A percentile compares a stretch with the other conserved stretches of the same genome.
These are phyloP conservation scores for Ophiocordyceps camponoti-rufipedis DNA, from an alignment of 2,329 filamentous ascomycete species.

Conservation along the genomic window DNA sequence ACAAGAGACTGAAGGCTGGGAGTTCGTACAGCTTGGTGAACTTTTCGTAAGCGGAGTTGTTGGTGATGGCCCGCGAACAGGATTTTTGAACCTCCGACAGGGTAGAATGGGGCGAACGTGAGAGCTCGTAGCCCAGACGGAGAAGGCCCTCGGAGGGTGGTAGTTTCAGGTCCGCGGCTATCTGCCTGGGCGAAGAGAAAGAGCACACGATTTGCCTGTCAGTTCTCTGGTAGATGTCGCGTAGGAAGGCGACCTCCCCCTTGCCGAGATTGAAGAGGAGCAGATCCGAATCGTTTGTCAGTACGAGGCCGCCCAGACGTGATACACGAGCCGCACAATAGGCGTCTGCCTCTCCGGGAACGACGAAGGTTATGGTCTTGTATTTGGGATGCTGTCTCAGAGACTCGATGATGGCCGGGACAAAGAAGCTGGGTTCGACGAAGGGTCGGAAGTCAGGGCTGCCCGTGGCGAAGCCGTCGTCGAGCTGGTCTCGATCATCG, in stretches of 20 bases:
- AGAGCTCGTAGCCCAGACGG: constrained; percentile 18
- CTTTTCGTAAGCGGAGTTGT: constrained; percentile 8
- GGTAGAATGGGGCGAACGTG: constrained; percentile 9
- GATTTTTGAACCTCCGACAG: constrained; percentile 12
- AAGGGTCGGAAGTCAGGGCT: constrained; percentile 12
- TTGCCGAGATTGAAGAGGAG: constrained; percentile 53
- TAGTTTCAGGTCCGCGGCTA: constrained; percentile 24
- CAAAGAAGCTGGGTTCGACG: constrained; percentile 49
- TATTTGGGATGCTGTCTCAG: constrained; percentile 30
- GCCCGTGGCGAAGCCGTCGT: constrained; percentile 9
- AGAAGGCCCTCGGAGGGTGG: constrained; percentile 9
- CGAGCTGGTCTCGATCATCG: constrained; percentile 2
- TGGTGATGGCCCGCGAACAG: constrained; percentile 7
- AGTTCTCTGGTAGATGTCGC: constrained; percentile 32
- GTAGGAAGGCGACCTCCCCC: constrained; percentile 50
- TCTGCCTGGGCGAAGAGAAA: constrained; percentile 16
- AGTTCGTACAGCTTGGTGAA: constrained; percentile 16
- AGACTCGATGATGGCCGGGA: constrained; percentile 58
- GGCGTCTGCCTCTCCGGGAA: constrained; percentile 70
- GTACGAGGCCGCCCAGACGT: constrained; percentile 32
- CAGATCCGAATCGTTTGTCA: constrained; percentile 82
- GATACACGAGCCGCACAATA: constrained; percentile 54
- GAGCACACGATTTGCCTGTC: constrained; percentile 8
- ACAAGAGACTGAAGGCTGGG: constrained; percentile 3
- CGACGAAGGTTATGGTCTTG: constrained; percentile 29